Percentiles rank a stretch among this genome's conserved stretches.
phyloP scores from a whole-genome alignment of 192 early-diverging fungal genomes.

The Pilaira anomala region DNA sequence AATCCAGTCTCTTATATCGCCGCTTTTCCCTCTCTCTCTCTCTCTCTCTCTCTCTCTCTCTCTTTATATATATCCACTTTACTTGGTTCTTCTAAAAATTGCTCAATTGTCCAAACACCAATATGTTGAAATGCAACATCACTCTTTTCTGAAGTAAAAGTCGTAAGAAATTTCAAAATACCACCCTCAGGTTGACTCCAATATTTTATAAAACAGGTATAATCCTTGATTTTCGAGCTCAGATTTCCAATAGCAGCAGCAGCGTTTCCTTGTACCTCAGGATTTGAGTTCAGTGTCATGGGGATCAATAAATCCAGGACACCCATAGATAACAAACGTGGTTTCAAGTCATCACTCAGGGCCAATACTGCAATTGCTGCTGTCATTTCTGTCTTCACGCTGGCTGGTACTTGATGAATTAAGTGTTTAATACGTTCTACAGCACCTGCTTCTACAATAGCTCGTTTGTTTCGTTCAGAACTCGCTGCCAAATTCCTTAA shows the following conservation, averaged over 20 bases:
- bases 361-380: constrained; percentile 82
- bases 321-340: constrained; percentile 53
- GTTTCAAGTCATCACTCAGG: constrained; percentile 69
- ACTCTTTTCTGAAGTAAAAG: constrained; percentile 56
- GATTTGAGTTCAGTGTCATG: constrained; percentile 45
- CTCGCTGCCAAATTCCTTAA: constrained; percentile 81
- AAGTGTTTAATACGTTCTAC: constrained; percentile 70
- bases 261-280: constrained; percentile 74
- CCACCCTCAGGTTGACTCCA: constrained; percentile 60
- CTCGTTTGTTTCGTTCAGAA: constrained; percentile 70
- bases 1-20: too few species aligned
- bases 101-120: constrained; percentile 81
- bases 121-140: constrained; percentile 77
- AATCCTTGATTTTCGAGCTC: constrained; percentile 61
- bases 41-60: background rate
- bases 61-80: background rate
- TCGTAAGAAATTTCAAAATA: constrained; percentile 63
- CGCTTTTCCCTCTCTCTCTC: background rate
- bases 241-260: constrained; percentile 75
- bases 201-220: constrained; percentile 56
- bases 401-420: constrained; percentile 48
- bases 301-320: constrained; percentile 68
- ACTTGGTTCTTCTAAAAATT: constrained; percentile 64
- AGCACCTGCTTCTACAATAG: constrained; percentile 71
- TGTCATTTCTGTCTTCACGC: constrained; percentile 76